These are phyloP conservation scores for Zygotorulaspora danielsina DNA, from an alignment of 805 yeast species.

Conservation along the genomic window DNA sequence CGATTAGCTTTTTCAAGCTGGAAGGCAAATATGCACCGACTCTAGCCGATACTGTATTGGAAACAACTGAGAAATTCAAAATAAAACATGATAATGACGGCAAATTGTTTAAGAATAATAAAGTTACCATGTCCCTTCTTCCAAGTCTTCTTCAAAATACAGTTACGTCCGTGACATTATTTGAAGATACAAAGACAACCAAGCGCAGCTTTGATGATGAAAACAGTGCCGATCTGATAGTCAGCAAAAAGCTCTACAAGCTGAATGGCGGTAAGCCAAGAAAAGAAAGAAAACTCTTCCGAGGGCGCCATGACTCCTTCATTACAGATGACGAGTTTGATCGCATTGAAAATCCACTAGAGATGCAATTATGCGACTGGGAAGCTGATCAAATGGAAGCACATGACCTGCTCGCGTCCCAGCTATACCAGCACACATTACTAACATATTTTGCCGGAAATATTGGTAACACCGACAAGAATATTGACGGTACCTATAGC, in stretches of 20 bases:
- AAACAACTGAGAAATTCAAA: slow-evolving; percentile 24
- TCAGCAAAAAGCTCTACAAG: slow-evolving; percentile 16
- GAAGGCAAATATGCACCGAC: slow-evolving; percentile 19
- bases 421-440: slow-evolving; percentile 15
- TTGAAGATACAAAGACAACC: neutral
- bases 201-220: neutral
- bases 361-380: slow-evolving; percentile 25
- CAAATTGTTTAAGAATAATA: slow-evolving; percentile 24
- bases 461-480: too few relatives aligned
- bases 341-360: slow-evolving; percentile 25
- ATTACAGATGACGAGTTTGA: slow-evolving; percentile 17
- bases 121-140: slow-evolving; percentile 11
- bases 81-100: slow-evolving; percentile 21
- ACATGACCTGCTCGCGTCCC: slow-evolving; percentile 18
- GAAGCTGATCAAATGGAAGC: slow-evolving; percentile 20
- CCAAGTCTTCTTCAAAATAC: slow-evolving; percentile 10
- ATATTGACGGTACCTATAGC: too few relatives aligned
- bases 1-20: slow-evolving; percentile 12
- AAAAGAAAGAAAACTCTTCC: slow-evolving; percentile 7
- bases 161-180: neutral
- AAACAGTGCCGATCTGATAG: slow-evolving; percentile 4
- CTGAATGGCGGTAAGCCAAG: slow-evolving; percentile 10
- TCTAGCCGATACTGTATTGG: slow-evolving; percentile 19
- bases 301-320: slow-evolving; percentile 5
- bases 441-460: slow-evolving; percentile 12